Evolutionary conservation across 345 rosid genomes (phyloP).

Genomic region (Melaleuca alternifolia): DNA sequence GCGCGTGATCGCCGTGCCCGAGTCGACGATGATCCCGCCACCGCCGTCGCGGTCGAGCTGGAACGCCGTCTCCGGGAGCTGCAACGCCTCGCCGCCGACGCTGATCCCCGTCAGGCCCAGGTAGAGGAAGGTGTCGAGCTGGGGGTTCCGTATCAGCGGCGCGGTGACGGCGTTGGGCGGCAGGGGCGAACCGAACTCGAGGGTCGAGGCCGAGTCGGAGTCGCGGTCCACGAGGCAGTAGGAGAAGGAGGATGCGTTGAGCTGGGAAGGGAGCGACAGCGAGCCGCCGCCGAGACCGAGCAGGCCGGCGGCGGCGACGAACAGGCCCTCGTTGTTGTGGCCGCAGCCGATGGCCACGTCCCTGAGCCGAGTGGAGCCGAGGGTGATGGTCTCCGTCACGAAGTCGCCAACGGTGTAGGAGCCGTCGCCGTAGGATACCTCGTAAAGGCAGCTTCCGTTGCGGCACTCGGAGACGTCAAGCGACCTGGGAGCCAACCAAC

Average conservation of each 20-base stretch:
- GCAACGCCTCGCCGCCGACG: constrained; percentile 56
- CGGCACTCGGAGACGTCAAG: constrained; percentile 67
- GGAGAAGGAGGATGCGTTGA: constrained; percentile 52
- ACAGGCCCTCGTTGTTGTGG: constrained; percentile 71
- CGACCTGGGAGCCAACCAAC: constrained; percentile 6
- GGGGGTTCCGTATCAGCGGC: constrained; percentile 56
- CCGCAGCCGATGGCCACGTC: constrained; percentile 81
- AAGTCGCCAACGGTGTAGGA: constrained; percentile 83
- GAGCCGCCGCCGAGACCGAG: constrained; percentile 86
- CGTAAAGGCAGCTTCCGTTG: constrained; percentile 61
- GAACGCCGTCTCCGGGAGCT: constrained; percentile 41
- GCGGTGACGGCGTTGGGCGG: constrained; percentile 46
- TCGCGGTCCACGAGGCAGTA: constrained; percentile 93
- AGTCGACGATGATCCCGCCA: constrained; percentile 84
- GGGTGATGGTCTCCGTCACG: constrained; percentile 59
- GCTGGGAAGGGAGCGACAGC: constrained; percentile 71
- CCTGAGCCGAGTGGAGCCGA: constrained; percentile 46
- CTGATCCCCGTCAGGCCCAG: constrained; percentile 56
- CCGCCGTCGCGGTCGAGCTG: constrained; percentile 51
- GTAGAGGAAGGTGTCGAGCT: constrained; percentile 70
- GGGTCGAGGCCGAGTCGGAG: constrained; percentile 67
- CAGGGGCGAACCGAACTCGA: constrained; percentile 39
- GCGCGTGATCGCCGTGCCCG: constrained; percentile 86
- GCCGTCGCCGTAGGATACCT: constrained; percentile 87
- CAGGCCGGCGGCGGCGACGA: constrained; percentile 80